These are phyloP conservation scores for Lolium perenne DNA, from an alignment of 176 grass and related monocot species.

Conservation along the genomic window DNA sequence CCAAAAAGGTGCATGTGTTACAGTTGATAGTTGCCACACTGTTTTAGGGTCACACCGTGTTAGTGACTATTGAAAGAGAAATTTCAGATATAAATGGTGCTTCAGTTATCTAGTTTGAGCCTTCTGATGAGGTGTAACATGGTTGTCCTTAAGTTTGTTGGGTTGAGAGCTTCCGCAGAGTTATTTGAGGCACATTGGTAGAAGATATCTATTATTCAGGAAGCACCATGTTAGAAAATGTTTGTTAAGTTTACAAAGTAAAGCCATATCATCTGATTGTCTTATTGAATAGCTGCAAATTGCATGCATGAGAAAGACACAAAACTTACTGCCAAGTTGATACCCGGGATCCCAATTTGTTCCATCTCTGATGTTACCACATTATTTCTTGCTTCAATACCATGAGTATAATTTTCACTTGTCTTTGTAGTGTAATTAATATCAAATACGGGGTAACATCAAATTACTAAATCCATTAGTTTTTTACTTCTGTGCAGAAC, in stretches of 20 bases:
- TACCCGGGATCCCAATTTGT: neutral
- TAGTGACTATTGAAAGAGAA: neutral
- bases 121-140: conserved; percentile 10
- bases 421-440: conserved; percentile 14
- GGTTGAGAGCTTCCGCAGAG: neutral
- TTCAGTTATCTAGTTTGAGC: neutral
- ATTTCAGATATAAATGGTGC: conserved; percentile 25
- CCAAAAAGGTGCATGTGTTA: neutral
- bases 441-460: conserved; percentile 19
- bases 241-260: neutral
- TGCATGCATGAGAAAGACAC: conserved; percentile 19
- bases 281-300: conserved; percentile 17
- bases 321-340: neutral
- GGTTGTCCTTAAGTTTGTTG: conserved; percentile 1
- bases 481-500: conserved; percentile 58
- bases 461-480: neutral
- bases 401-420: conserved; percentile 11
- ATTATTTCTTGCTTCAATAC: conserved; percentile 2
- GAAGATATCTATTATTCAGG: conserved; percentile 8
- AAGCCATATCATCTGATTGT: neutral
- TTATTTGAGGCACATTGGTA: conserved; percentile 9
- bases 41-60: neutral
- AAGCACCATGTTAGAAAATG: neutral
- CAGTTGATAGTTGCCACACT: conserved; percentile 8
- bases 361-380: conserved; percentile 5